phyloP scores from a whole-genome alignment of 2,329 filamentous ascomycete genomes.

The Aspergillus sp. region DNA sequence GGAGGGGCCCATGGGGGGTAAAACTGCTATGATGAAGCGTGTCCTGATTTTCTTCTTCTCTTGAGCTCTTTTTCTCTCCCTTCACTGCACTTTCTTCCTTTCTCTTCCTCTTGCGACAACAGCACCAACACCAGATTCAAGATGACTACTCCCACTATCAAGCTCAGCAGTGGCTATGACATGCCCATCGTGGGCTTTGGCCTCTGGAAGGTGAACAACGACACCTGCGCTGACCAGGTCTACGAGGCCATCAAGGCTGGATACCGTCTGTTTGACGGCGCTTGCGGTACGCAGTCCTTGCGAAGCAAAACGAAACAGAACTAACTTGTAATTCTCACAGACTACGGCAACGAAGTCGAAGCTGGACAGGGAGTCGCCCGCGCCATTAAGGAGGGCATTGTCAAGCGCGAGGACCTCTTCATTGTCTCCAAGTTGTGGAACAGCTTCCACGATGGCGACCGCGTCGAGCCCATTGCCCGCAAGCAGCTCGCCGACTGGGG shows the following conservation, averaged over 20 bases:
- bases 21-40: not conserved
- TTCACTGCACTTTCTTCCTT: not conserved
- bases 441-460: constrained; percentile 81
- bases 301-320: not conserved
- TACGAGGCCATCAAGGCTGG: constrained; percentile 72
- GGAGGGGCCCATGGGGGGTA: constrained; percentile 6
- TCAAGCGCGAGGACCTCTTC: constrained; percentile 86
- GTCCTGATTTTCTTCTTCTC: constrained; percentile 1
- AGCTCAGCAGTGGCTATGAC: constrained; percentile 35
- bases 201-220: constrained; percentile 82
- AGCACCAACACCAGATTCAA: constrained; percentile 15
- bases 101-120: constrained; percentile 6
- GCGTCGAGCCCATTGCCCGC: constrained; percentile 74
- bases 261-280: constrained; percentile 65
- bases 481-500: constrained; percentile 82
- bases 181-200: constrained; percentile 53
- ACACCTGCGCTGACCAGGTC: constrained; percentile 73
- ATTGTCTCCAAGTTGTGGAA: constrained; percentile 94
- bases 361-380: constrained; percentile 75
- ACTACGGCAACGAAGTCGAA: constrained; percentile 84
- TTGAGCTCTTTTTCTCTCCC: constrained; percentile 7
- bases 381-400: constrained; percentile 78
- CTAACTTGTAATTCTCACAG: constrained; percentile 45
- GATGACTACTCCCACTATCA: constrained; percentile 23
- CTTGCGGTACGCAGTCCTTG: constrained; percentile 52